phyloP scores from a whole-genome alignment of 73 alveolate species.

The Symbiodinium pilosum region DNA sequence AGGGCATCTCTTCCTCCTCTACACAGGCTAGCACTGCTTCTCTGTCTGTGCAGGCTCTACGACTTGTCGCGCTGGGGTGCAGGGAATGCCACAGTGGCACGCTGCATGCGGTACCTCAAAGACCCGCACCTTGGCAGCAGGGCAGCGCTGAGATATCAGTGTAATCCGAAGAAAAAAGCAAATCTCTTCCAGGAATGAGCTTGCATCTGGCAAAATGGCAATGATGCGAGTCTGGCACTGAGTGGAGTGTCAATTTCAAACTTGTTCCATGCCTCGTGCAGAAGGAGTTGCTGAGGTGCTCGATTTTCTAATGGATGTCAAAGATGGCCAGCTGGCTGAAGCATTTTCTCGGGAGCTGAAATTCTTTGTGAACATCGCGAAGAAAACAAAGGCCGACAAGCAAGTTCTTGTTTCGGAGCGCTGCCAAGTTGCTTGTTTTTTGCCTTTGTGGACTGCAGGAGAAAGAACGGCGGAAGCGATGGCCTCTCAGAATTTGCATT shows the following conservation, averaged over 20 bases:
- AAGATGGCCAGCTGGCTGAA: constrained; percentile 59
- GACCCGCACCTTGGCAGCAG: constrained; percentile 36
- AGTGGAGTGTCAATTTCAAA: background rate
- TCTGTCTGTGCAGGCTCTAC: constrained; percentile 61
- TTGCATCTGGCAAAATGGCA: background rate
- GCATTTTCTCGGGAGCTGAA: constrained; percentile 55
- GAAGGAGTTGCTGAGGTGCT: constrained; percentile 9
- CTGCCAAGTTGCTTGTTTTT: background rate
- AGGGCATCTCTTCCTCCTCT: too few relatives aligned
- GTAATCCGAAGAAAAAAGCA: background rate
- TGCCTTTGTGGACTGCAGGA: constrained; percentile 24
- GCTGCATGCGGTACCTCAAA: constrained; percentile 34
- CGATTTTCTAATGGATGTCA: constrained; percentile 75
- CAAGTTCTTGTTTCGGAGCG: background rate
- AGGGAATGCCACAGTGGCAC: constrained; percentile 39
- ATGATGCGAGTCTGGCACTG: background rate
- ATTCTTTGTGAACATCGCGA: constrained; percentile 56
- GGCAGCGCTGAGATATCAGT: too few relatives aligned
- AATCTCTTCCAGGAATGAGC: background rate
- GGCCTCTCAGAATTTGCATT: too few relatives aligned
- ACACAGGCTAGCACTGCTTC: too few relatives aligned
- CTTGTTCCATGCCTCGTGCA: background rate
- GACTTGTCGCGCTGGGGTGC: constrained; percentile 87
- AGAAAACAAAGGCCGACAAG: constrained; percentile 49
- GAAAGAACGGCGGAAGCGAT: constrained; percentile 53